These are phyloP conservation scores for Starmerella davenportii DNA, from an alignment of 805 yeast genomes.

Conservation along the genomic window DNA sequence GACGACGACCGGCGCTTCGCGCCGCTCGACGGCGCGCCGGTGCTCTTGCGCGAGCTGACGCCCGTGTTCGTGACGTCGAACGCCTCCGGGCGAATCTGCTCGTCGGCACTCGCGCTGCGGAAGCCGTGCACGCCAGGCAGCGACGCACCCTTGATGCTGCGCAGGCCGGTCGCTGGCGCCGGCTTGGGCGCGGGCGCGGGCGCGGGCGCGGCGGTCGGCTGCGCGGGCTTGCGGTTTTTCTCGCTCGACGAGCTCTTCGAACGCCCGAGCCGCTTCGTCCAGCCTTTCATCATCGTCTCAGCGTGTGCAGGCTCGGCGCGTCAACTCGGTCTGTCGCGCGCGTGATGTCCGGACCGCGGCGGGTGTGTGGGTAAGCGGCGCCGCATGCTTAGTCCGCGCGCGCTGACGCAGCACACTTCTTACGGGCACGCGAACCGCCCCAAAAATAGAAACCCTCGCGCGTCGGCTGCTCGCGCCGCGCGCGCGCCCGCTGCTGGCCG, in stretches of 20 bases:
- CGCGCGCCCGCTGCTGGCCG: too few relatives aligned
- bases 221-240: slow-evolving; percentile 14
- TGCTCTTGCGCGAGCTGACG: slow-evolving; percentile 15
- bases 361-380: too few relatives aligned
- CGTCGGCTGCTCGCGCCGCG: too few relatives aligned
- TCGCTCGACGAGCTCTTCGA: slow-evolving; percentile 17
- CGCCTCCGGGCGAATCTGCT: slow-evolving; percentile 19
- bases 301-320: not conserved
- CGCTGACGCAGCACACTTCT: too few relatives aligned
- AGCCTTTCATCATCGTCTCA: slow-evolving; percentile 25
- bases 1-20: not conserved
- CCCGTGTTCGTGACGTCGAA: slow-evolving; percentile 18
- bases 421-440: too few relatives aligned
- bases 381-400: not conserved
- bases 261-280: slow-evolving; percentile 25
- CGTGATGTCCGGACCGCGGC: too few relatives aligned
- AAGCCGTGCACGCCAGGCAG: slow-evolving; percentile 1
- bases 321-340: too few relatives aligned
- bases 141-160: not conserved
- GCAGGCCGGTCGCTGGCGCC: not conserved
- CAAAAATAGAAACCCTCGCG: too few relatives aligned
- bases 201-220: not conserved
- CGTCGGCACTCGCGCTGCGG: slow-evolving; percentile 6
- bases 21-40: not conserved
- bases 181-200: not conserved